Base-by-base conservation (phyloP, 257 asterid genomes). In the Nyctanthes arbortristis region DNA sequence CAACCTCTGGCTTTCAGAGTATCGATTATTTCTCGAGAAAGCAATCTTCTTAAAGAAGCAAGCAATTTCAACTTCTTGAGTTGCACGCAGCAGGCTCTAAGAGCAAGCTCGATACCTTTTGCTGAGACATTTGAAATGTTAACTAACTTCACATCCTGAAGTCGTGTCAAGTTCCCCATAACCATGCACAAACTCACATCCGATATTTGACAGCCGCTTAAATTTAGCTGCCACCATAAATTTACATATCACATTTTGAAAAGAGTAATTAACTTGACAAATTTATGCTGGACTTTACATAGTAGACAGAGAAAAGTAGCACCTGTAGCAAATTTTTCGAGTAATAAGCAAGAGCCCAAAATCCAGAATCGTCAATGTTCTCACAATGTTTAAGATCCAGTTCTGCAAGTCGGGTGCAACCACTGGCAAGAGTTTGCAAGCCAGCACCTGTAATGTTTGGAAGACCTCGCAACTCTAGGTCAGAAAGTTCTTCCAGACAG, bases 271-370 rank as follows among this genome's bases (percentile, higher is more conserved):
- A 14, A 43, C 52, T 3, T 13, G 52, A 40, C 52, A 16, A 40
- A 16, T 40, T 14, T 16, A 14, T 4, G 4, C 52, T 3, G 8
- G 52, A 4, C 16, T 40, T 6, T 43, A 43, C 54, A 43, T 43
- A 43, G 54, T 43, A 1, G 22, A 43, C 4, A 16, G 22, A 16
- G 54, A 43, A 32, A 28, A 61, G 5, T 57, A 14, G 55, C 82
- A 89, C 96, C 96, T 87, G 96, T 31, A 63, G 86, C 79, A 89
- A 82, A 65, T 89, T 85, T 80, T 76, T 73, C n/a, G 87, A 82
- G 78, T 82, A 84, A 75, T 80, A 79, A 63, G 85, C 89, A 45
- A 89, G 72, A n/a, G 85, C 92, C 92, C 87, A 73, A 72, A 87
- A 89, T 54, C 96, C 96, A 0, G 86, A 68, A 66, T 87, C 94